These are phyloP conservation scores for Botrytis porri DNA, from an alignment of 2,329 filamentous ascomycete species.

Conservation along the genomic window DNA sequence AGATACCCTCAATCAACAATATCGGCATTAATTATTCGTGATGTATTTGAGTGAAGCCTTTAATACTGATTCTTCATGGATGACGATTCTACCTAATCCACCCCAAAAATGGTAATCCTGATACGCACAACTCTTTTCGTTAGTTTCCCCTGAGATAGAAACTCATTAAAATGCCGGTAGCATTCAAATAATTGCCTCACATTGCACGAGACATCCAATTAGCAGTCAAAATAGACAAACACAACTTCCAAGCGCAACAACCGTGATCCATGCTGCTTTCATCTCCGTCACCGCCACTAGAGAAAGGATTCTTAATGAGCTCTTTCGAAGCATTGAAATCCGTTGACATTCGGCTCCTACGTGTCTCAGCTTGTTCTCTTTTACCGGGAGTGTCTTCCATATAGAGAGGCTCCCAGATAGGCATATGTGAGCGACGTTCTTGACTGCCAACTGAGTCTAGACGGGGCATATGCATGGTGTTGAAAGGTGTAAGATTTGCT, in stretches of 20 bases:
- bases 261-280: background rate
- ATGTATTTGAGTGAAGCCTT: background rate
- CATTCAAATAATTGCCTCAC: background rate
- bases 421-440: constrained; percentile 3
- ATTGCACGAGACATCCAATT: constrained; percentile 12
- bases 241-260: constrained; percentile 13
- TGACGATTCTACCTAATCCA: background rate
- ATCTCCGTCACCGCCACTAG: background rate
- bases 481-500: constrained; percentile 4
- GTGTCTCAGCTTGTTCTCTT: background rate
- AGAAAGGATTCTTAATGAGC: background rate
- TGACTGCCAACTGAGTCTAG: background rate
- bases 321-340: background rate
- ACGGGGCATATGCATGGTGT: constrained; percentile 13
- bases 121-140: background rate
- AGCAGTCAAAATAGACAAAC: background rate
- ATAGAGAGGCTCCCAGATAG: constrained; percentile 13
- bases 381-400: background rate
- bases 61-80: background rate
- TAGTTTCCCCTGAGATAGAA: background rate
- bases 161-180: background rate
- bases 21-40: background rate
- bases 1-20: background rate
- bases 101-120: background rate
- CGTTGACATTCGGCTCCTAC: background rate